These are phyloP conservation scores for Leptomonas pyrrhocoris DNA, from an alignment of 208 protist species.

Conservation along the genomic window DNA sequence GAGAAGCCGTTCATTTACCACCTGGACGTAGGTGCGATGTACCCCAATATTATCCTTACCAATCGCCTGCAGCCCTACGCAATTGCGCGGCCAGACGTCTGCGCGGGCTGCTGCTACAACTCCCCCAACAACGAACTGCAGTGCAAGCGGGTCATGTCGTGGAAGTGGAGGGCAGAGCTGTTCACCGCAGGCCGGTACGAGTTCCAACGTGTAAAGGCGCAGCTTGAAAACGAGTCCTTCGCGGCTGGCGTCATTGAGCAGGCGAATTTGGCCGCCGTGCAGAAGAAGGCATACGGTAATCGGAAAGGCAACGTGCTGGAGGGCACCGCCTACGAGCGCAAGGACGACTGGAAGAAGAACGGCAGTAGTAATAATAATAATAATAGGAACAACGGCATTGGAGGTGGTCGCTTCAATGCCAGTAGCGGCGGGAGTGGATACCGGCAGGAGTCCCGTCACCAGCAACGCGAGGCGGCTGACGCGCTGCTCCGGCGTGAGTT, in stretches of 20 bases:
- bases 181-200: conserved; percentile 95
- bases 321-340: conserved; percentile 85
- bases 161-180: conserved; percentile 98
- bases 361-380: not conserved
- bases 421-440: conserved; percentile 58
- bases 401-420: too few relatives aligned
- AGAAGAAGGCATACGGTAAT: conserved; percentile 92
- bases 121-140: conserved; percentile 92
- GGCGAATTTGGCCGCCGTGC: conserved; percentile 83
- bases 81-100: conserved; percentile 95
- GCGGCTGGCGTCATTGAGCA: conserved; percentile 78
- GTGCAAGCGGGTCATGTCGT: conserved; percentile 98
- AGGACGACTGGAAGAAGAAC: conserved; percentile 57
- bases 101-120: conserved; percentile 98
- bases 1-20: conserved; percentile 99
- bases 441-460: conserved; percentile 58
- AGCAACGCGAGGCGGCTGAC: conserved; percentile 69
- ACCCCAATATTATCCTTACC: conserved; percentile 99
- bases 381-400: conserved; percentile 2
- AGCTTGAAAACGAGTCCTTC: conserved; percentile 97
- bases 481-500: conserved; percentile 60
- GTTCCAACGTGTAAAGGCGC: conserved; percentile 94
- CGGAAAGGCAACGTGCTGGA: conserved; percentile 92
- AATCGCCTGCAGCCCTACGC: conserved; percentile 99
- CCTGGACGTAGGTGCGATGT: conserved; percentile 99